phyloP scores from a whole-genome alignment of 1,284 basidiomycete species.

The Apiotrichum brassicae region DNA sequence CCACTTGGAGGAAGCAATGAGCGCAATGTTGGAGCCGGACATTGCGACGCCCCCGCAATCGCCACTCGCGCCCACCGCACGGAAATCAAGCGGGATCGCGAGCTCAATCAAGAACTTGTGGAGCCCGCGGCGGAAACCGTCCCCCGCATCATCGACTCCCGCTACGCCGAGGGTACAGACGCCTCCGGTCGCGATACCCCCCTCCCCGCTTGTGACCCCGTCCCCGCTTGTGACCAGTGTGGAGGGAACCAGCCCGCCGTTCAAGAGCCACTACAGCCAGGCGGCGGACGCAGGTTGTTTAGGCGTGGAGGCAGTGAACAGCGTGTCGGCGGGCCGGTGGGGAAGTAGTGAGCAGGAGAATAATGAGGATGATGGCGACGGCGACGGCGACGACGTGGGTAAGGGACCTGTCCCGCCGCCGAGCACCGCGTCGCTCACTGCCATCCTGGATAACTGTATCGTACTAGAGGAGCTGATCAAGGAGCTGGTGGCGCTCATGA shows the following conservation, averaged over 20 bases:
- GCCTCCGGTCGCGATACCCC: neutral
- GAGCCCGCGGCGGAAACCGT: constrained; percentile 3
- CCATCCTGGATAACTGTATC: constrained; percentile 87
- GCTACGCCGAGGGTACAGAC: neutral
- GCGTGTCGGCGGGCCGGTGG: constrained; percentile 60
- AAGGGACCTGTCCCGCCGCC: neutral
- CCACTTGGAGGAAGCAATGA: constrained; percentile 84
- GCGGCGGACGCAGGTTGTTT: constrained; percentile 62
- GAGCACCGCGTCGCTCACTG: constrained; percentile 22
- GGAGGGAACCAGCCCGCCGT: constrained; percentile 3
- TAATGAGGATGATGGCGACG: neutral
- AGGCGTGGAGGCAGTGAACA: constrained; percentile 59
- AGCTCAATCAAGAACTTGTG: constrained; percentile 64
- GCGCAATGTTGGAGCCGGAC: constrained; percentile 53
- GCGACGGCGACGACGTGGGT: constrained; percentile 3
- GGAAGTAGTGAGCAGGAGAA: constrained; percentile 41
- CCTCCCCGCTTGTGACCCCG: too few species aligned
- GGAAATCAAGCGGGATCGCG: constrained; percentile 15
- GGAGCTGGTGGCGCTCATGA: constrained; percentile 80
- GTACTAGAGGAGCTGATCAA: constrained; percentile 93
- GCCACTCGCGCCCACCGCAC: constrained; percentile 6
- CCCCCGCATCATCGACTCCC: neutral
- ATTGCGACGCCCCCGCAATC: neutral
- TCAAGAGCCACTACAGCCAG: constrained; percentile 74
- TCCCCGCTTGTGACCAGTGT: neutral